These are phyloP conservation scores for Botrytis fabae DNA, from an alignment of 2,329 filamentous ascomycete genomes.

Conservation along the genomic window DNA sequence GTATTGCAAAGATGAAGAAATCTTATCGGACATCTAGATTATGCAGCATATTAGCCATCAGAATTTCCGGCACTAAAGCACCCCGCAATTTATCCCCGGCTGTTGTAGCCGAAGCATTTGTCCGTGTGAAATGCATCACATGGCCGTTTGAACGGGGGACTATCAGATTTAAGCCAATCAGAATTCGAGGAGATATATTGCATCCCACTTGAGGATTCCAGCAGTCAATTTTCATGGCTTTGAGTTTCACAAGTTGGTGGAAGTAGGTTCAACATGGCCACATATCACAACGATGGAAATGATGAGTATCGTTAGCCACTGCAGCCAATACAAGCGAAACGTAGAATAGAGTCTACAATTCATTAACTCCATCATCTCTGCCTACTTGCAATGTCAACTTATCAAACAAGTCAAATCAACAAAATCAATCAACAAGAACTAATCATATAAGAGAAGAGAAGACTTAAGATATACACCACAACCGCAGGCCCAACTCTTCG, in stretches of 20 bases:
- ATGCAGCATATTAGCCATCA: background rate
- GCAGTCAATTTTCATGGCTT: background rate
- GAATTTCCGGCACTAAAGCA: background rate
- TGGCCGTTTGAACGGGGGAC: background rate
- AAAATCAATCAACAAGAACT: background rate
- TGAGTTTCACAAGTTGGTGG: no score
- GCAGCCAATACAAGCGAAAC: background rate
- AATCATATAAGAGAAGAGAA: background rate
- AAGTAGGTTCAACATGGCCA: no score
- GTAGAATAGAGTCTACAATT: background rate
- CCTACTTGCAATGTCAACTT: background rate
- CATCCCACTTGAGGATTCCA: background rate
- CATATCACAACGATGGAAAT: background rate
- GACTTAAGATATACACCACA: background rate
- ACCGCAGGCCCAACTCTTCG: background rate
- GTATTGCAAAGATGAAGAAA: background rate
- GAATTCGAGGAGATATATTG: background rate
- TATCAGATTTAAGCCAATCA: background rate
- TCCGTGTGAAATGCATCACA: background rate
- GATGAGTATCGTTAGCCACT: background rate
- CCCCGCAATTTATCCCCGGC: constrained; percentile 9
- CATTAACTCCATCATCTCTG: background rate
- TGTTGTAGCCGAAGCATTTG: background rate
- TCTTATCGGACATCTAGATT: background rate
- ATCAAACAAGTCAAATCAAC: background rate